Evolutionary conservation across 192 early-diverging fungal species (phyloP), one percentile per base, ranked within the genome.

Genomic region (Entomortierella beljakovae): DNA sequence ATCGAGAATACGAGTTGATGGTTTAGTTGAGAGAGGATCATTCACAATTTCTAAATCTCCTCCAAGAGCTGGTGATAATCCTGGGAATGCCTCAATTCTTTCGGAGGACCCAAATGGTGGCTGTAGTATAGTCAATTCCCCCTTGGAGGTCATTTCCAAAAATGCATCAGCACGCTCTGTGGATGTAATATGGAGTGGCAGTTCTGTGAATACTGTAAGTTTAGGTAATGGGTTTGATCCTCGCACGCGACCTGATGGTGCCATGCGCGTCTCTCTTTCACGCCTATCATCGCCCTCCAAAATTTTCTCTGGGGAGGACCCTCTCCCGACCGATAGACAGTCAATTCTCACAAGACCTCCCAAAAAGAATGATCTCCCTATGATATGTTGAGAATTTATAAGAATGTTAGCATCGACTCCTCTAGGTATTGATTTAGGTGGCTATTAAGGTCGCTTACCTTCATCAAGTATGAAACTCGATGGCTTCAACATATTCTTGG

Each of bases 321-420:
- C 50, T 28, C 55, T 64, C 33, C 75, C 75, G 50, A 79, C 60
- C 3, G 75, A 69, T 29, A 79, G 52, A 15, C 75, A 79, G 48
- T 79, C 75, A 18, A 79, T 79, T 48, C 75, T 69, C 23, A 79
- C 67, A 5, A 79, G 75, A 6, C 75, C 75, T 64, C 75, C 75
- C 57, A 79, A 42, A 29, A 79, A 79, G 62, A 79, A 79, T 1
- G 75, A 79, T 55, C 70, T 79, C 1, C 75, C 75, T 79, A 54
- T 18, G 3, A 54, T 10, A 11, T 7, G 16, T 8, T 38, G 53
- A 6, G 25, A 29, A 54, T 28, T 9, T 4, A 54, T 6, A 54
- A 29, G 6, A 54, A 28, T 54, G 6, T 23, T 28, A 3, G 26
- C 9, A 26, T 54, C 53, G 2, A 54, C 28, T 54, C 53, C n/a